Conservation (phyloP, 2,329 filamentous ascomycete genomes). For the Phialophora macrospora region DNA sequence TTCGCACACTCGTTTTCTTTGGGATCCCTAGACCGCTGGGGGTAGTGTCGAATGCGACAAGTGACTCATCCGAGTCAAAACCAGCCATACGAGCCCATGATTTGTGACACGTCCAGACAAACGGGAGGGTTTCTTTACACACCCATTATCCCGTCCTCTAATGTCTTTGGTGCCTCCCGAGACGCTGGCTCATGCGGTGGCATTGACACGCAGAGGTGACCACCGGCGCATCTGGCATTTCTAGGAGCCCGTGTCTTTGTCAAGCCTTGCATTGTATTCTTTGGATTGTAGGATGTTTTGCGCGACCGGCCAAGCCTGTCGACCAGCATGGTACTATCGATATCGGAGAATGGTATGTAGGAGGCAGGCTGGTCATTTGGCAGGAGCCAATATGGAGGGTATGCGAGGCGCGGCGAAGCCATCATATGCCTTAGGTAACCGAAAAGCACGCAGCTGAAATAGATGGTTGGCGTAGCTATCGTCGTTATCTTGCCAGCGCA, state of each 20-base stretch:
- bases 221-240: not conserved
- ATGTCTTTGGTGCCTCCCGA: not conserved
- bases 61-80: not conserved
- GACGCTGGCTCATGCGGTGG: not conserved
- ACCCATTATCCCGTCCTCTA: not conserved
- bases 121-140: not conserved
- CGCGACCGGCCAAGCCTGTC: not conserved
- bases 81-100: not conserved
- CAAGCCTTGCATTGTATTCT: not conserved
- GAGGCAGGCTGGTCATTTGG: not conserved
- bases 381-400: not conserved
- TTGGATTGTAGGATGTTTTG: not conserved
- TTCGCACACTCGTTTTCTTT: not conserved
- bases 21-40: too few species aligned
- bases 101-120: not conserved
- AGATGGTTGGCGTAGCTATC: not conserved
- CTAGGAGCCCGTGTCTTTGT: not conserved
- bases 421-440: not conserved
- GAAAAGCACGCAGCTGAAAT: not conserved
- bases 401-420: not conserved
- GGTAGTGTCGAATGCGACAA: too few species aligned
- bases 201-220: not conserved
- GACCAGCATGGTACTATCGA: not conserved
- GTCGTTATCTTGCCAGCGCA: constrained; percentile 9
- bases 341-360: not conserved